phyloP scores from a whole-genome alignment of 2,329 filamentous ascomycete species.

The Ilyonectria robusta region DNA sequence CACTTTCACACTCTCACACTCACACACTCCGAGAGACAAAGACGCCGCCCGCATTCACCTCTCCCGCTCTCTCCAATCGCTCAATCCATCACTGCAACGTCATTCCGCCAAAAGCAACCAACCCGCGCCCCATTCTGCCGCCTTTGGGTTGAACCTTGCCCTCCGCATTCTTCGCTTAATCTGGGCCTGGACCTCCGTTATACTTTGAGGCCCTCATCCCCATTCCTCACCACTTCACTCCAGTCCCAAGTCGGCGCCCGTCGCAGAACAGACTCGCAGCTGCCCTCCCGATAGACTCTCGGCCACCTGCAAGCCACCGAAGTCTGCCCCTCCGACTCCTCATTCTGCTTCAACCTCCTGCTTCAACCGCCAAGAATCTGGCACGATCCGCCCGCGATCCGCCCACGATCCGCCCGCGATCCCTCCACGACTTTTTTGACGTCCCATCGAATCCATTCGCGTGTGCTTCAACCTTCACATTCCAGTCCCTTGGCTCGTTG shows the following conservation, averaged over 20 bases:
- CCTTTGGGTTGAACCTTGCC: conserved; percentile 30
- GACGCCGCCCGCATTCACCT: neutral
- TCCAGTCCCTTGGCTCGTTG: conserved; percentile 41
- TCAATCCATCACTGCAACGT: conserved; percentile 25
- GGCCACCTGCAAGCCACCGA: conserved; percentile 42
- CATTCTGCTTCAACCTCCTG: conserved; percentile 22
- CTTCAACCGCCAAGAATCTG: conserved; percentile 37
- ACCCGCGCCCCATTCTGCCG: conserved; percentile 17
- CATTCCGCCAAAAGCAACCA: conserved; percentile 24
- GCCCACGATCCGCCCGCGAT: conserved; percentile 22
- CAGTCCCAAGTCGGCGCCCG: conserved; percentile 35
- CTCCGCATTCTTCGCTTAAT: conserved; percentile 37
- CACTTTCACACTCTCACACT: conserved; percentile 6
- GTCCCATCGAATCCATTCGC: conserved; percentile 38
- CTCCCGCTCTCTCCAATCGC: conserved; percentile 18
- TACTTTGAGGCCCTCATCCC: conserved; percentile 42
- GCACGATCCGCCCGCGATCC: conserved; percentile 39
- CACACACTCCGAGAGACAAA: neutral
- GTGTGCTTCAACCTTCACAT: conserved; percentile 41
- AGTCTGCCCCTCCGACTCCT: conserved; percentile 36
- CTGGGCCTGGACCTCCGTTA: conserved; percentile 44
- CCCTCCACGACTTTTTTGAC: conserved; percentile 10
- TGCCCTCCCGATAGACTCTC: conserved; percentile 40
- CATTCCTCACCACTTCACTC: conserved; percentile 40
- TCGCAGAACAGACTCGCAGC: conserved; percentile 28